Conservation (phyloP, 805 yeast species). For the Candida namnaoensis region DNA sequence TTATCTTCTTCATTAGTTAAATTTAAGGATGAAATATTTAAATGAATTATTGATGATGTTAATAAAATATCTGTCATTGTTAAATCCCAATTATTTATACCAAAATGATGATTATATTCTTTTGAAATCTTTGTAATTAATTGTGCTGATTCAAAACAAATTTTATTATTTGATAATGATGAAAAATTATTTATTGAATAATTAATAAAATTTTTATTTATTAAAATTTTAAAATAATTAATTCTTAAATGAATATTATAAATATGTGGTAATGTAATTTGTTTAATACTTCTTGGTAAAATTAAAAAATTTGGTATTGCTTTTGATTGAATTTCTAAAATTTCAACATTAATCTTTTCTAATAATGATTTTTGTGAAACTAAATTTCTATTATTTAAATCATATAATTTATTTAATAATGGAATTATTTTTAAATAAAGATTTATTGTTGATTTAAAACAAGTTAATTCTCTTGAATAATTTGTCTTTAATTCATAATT, state of each 20-base stretch:
- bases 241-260: conserved; percentile 6
- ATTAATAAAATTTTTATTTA: conserved; percentile 4
- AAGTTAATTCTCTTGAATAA: conserved; percentile 5
- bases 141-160: conserved; percentile 4
- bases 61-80: conserved; percentile 5
- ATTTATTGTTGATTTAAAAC: conserved; percentile 5
- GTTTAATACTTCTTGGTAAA: conserved; percentile 1
- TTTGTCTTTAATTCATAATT: not conserved
- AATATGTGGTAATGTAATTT: conserved; percentile 5
- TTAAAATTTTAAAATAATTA: conserved; percentile 2
- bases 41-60: conserved; percentile 7
- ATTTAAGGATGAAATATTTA: conserved; percentile 1
- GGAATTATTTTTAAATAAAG: conserved; percentile 4
- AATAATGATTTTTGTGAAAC: conserved; percentile 2
- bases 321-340: conserved; percentile 6
- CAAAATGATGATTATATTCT: conserved; percentile 4
- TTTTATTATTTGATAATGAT: too few species aligned
- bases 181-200: not conserved
- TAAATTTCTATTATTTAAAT: conserved; percentile 4
- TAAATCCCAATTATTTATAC: conserved; percentile 4
- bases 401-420: conserved; percentile 6
- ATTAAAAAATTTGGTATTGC: conserved; percentile 6
- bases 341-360: conserved; percentile 2
- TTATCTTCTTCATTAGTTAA: not conserved
- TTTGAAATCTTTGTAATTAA: conserved; percentile 3